phyloP scores from a whole-genome alignment of 2,329 filamentous ascomycete genomes.

The Penicillium sp. region DNA sequence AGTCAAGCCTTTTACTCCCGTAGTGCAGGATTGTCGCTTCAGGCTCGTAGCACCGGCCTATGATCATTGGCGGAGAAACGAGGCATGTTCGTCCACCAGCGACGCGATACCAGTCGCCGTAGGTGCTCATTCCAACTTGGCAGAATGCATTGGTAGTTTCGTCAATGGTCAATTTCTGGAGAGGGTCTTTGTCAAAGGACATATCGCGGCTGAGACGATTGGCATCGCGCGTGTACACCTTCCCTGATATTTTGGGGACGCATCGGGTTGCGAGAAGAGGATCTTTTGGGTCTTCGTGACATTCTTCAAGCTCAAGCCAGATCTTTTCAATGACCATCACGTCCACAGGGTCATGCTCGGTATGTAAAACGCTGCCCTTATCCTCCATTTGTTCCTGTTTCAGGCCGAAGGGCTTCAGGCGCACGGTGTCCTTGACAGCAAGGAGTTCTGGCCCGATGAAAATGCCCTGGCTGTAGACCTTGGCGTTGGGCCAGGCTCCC shows the following conservation, averaged over 20 bases:
- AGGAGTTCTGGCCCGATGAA: conserved; percentile 60
- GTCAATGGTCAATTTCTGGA: conserved; percentile 28
- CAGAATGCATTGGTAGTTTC: conserved; percentile 39
- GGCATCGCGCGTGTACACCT: conserved; percentile 43
- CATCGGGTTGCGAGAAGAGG: conserved; percentile 49
- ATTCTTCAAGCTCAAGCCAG: conserved; percentile 49
- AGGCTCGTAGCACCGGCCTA: conserved; percentile 57
- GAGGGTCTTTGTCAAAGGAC: conserved; percentile 18
- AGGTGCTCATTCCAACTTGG: conserved; percentile 44
- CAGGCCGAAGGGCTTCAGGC: conserved; percentile 44
- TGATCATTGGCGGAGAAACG: conserved; percentile 53
- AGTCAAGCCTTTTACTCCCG: conserved; percentile 37
- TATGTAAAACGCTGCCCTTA: conserved; percentile 5
- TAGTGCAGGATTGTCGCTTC: conserved; percentile 51
- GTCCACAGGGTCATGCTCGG: conserved; percentile 44
- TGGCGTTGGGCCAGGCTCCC: conserved; percentile 56
- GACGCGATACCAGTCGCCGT: conserved; percentile 55
- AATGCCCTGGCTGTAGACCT: conserved; percentile 55
- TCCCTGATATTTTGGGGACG: conserved; percentile 51
- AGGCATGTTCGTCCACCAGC: conserved; percentile 45
- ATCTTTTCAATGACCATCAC: conserved; percentile 58
- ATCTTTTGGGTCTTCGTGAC: conserved; percentile 51
- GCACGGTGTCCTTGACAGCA: conserved; percentile 55
- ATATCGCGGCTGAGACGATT: conserved; percentile 27
- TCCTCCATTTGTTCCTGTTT: conserved; percentile 6